These are phyloP conservation scores for Rhizopus stolonifer DNA, from an alignment of 371 early-diverging fungal species.

Conservation along the genomic window DNA sequence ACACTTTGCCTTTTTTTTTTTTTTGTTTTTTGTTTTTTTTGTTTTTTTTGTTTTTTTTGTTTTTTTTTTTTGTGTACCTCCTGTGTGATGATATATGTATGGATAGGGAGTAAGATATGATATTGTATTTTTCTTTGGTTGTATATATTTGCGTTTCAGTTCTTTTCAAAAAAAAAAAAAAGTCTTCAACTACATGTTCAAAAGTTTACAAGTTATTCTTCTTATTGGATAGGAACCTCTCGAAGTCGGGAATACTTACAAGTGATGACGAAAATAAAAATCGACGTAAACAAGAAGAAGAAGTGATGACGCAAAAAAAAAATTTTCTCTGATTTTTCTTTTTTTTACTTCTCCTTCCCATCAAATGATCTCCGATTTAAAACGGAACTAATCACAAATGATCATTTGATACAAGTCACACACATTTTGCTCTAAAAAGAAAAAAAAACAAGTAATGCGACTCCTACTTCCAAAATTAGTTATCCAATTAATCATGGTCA, in stretches of 20 bases:
- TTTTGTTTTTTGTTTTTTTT: background rate
- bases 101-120: too few relatives aligned
- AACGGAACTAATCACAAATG: too few relatives aligned
- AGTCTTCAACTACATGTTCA: background rate
- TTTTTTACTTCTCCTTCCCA: too few relatives aligned
- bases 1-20: background rate
- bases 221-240: slow-evolving; percentile 22
- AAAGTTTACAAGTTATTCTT: slow-evolving; percentile 12
- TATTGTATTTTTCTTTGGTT: background rate
- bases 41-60: background rate
- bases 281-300: slow-evolving; percentile 25
- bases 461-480: too few relatives aligned
- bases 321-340: background rate
- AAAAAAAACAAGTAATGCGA: too few relatives aligned
- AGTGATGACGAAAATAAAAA: slow-evolving; percentile 33
- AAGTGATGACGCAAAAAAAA: slow-evolving; percentile 23
- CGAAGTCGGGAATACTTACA: slow-evolving; percentile 25
- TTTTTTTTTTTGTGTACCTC: background rate
- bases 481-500: too few relatives aligned
- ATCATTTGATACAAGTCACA: too few relatives aligned
- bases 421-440: too few relatives aligned
- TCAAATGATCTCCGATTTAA: too few relatives aligned
- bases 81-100: background rate
- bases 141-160: background rate
- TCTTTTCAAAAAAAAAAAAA: background rate